Base-by-base conservation (phyloP, 2,329 filamentous ascomycete genomes). In the Stachybotrys chartarum region DNA sequence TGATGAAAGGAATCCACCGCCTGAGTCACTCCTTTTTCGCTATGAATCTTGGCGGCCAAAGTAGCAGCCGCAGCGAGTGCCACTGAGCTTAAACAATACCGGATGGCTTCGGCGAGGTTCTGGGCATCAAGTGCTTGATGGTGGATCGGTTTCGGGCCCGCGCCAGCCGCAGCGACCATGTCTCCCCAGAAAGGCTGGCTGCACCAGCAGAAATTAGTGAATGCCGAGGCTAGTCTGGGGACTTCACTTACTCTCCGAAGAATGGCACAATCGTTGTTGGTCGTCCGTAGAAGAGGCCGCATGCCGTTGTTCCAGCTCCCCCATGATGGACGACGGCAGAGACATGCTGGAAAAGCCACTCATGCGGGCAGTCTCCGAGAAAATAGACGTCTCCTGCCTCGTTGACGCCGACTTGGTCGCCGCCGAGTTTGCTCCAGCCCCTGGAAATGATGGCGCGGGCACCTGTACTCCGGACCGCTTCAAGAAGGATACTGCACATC, bases 191-290 rank as follows among this genome's bases (percentile, higher is more conserved):
- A 63, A 0, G 55, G 59, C 31, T 63, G 59, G 8, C 59, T 61
- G 48, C 3, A 16, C 47, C 30, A 31, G 39, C 42, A 30, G 24
- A 24, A 4, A 24, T 24, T 24, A 24, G 24, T 24, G 24, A 24
- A 4, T 2, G 24, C 24, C 4, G 24, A 4, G 24, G 35, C 3
- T 42, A 17, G 14, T 16, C 11, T 16, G 1, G 30, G 42, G 7
- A 14, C n/a, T 5, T 11, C 6, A 56, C 55, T 10, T 35, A 55
- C 52, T 66, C 60, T 18, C 87, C 87, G 60, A 90, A 91, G 70
- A 91, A 90, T 0, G 87, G 86, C 0, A 90, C 84, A 31, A 90
- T 81, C 74, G 88, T 84, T 0, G 84, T 89, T 0, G 86, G 87
- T 60, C 79, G 81, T 2, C 79, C 86, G 59, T 80, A 85, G 61